These are phyloP conservation scores for Neofusicoccum laricinum DNA, from an alignment of 2,329 filamentous ascomycete genomes.

Conservation along the genomic window DNA sequence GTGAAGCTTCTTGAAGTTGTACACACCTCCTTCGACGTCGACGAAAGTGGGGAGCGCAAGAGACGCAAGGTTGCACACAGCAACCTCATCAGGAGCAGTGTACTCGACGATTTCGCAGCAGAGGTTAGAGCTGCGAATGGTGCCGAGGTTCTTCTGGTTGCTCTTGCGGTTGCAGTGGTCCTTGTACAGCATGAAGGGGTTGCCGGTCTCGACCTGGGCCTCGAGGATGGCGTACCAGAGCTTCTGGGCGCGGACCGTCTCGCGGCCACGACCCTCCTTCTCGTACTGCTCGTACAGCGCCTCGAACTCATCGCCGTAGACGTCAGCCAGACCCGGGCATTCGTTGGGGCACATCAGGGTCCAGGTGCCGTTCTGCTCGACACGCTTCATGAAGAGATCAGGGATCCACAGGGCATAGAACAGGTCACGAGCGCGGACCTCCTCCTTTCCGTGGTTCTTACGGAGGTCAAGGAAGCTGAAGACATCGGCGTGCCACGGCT, in stretches of 20 bases:
- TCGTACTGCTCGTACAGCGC: slow-evolving; percentile 93
- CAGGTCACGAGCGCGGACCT: slow-evolving; percentile 91
- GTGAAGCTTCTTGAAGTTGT: slow-evolving; percentile 96
- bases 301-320: slow-evolving; percentile 97
- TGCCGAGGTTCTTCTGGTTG: slow-evolving; percentile 99
- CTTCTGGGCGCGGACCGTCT: slow-evolving; percentile 95
- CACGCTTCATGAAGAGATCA: slow-evolving; percentile 99
- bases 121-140: slow-evolving; percentile 96
- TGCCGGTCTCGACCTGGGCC: slow-evolving; percentile 97
- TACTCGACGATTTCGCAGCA: slow-evolving; percentile 99
- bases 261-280: slow-evolving; percentile 78
- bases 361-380: slow-evolving; percentile 95
- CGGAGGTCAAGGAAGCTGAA: slow-evolving; percentile 96
- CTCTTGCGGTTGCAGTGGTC: slow-evolving; percentile 98
- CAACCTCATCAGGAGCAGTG: slow-evolving; percentile 94
- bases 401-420: slow-evolving; percentile 99
- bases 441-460: slow-evolving; percentile 99
- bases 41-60: slow-evolving; percentile 88
- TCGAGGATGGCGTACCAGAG: slow-evolving; percentile 98
- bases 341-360: slow-evolving; percentile 98
- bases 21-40: slow-evolving; percentile 77
- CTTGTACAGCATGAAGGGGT: slow-evolving; percentile 99
- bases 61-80: slow-evolving; percentile 96
- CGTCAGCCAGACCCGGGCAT: slow-evolving; percentile 89
- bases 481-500: slow-evolving; percentile 98